Base-by-base conservation (phyloP, 1,139 yeast species). In the Suhomyces guaymorum region DNA sequence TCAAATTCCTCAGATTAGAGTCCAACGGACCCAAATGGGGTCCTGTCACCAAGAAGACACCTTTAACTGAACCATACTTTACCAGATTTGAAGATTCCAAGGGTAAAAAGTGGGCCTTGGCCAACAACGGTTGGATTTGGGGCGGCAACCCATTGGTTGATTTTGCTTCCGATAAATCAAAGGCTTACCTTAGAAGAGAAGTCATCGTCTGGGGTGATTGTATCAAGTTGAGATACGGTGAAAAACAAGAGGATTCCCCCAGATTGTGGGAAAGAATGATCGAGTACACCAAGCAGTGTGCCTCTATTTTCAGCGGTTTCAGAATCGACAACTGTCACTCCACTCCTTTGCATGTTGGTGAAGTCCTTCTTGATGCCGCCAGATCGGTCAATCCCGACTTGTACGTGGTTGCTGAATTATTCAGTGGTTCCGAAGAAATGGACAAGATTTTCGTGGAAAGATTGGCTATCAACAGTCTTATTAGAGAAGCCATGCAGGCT, bases 51-150 rank as follows among this genome's bases (percentile, higher is more conserved):
- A 47, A 49, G 2, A 57, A 72, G 11, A 48, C 52, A 7, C 96
- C 96, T 0, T 66, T 92, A 32, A 78, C 86, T 3, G 97, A 92
- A 56, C 80, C 89, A 3, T 92, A 90, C 58, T 92, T 92, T 57
- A 88, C 97, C 2, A 69, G 89, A 40, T 78, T 90, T 47, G 59
- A 52, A 3, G 61, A 63, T 8, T 52, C 57, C 0, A 66, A 72
- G 29, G 90, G 88, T 4, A 69, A 73, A 30, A 61, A 70, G 1
- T 80, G 79, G 66, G 87, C 90, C 1, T 66, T 92, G 42, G 97
- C 96, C 5, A 92, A 92, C 55, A 92, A 92, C 54, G 98, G 98
- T 28, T 92, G 97, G 97, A 89, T 92, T 38, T 92, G 98, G 98
- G 92, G 89, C 35, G 97, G 96, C 10, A 83, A 90, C 48, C 97